phyloP scores from a whole-genome alignment of 2,329 filamentous ascomycete genomes.

The Metarhizium album region DNA sequence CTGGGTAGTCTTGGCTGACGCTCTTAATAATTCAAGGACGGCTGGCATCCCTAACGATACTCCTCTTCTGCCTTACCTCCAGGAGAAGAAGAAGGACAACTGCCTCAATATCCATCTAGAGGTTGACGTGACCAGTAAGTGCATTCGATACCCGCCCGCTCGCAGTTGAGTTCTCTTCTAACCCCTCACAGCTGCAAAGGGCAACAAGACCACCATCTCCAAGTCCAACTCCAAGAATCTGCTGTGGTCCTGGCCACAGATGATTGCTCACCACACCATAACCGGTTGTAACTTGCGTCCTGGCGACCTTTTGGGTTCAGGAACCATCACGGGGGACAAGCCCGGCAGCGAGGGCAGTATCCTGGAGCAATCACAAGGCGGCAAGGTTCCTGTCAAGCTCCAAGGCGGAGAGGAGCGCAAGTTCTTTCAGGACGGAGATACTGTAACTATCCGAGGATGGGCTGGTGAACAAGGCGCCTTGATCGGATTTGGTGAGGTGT shows the following conservation, averaged over 20 bases:
- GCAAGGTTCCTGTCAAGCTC: slow-evolving; percentile 53
- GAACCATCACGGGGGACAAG: slow-evolving; percentile 60
- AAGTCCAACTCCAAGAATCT: slow-evolving; percentile 34
- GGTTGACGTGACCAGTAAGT: slow-evolving; percentile 29
- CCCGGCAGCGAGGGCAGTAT: slow-evolving; percentile 56
- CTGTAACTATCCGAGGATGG: slow-evolving; percentile 52
- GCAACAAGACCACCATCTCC: slow-evolving; percentile 21
- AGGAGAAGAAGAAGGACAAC: slow-evolving; percentile 37
- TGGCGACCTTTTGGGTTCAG: slow-evolving; percentile 67
- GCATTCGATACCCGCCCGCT: not conserved
- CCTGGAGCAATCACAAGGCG: slow-evolving; percentile 60
- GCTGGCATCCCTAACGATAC: slow-evolving; percentile 22
- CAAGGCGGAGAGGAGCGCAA: slow-evolving; percentile 54
- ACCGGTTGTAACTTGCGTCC: slow-evolving; percentile 65
- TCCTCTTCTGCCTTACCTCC: slow-evolving; percentile 33
- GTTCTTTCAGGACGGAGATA: slow-evolving; percentile 68
- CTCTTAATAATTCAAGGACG: slow-evolving; percentile 28
- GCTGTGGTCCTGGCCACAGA: slow-evolving; percentile 73
- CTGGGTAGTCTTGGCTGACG: slow-evolving; percentile 52
- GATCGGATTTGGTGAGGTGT: slow-evolving; percentile 68
- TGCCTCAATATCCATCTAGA: slow-evolving; percentile 27
- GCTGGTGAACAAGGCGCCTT: slow-evolving; percentile 55
- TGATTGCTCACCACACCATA: slow-evolving; percentile 72
- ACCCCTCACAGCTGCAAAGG: slow-evolving; percentile 16
- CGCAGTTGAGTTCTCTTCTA: not conserved